Evolutionary conservation across 2,329 filamentous ascomycete genomes (phyloP).

Genomic region (Capronia coronata): DNA sequence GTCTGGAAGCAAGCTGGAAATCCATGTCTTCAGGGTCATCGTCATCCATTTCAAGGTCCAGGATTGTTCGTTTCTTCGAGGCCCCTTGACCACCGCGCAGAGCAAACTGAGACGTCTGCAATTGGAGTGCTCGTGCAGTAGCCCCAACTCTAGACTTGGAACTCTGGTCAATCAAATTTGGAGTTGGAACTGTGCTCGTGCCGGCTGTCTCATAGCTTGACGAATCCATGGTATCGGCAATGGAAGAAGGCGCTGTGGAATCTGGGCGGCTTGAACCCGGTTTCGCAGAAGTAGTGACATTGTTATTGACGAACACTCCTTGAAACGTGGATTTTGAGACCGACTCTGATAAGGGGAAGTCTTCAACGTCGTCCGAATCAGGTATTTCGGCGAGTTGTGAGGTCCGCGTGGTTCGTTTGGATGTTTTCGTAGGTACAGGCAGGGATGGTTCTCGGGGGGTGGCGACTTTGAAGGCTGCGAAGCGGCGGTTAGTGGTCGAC

Average conservation of each 20-base stretch:
- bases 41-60: conserved; percentile 36
- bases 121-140: conserved; percentile 41
- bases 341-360: conserved; percentile 7
- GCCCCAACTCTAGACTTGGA: conserved; percentile 34
- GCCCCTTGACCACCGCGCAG: conserved; percentile 35
- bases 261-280: conserved; percentile 13
- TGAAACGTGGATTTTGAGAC: conserved; percentile 15
- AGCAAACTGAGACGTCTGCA: conserved; percentile 44
- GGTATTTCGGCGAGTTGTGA: conserved; percentile 23
- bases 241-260: conserved; percentile 39
- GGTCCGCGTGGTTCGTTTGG: conserved; percentile 14
- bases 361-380: conserved; percentile 25
- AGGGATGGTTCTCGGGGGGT: conserved; percentile 16
- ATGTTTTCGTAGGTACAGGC: conserved; percentile 4
- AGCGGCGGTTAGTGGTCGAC: background rate
- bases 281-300: conserved; percentile 1
- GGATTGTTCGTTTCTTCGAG: conserved; percentile 40
- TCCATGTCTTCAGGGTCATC: conserved; percentile 37
- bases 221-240: conserved; percentile 37
- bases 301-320: conserved; percentile 19
- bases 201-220: conserved; percentile 55
- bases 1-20: conserved; percentile 49
- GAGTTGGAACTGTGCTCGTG: conserved; percentile 54
- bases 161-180: conserved; percentile 34
- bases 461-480: conserved; percentile 19